Conservation (phyloP, 495 filamentous ascomycete species). For the Astrothelium subdiscretum region DNA sequence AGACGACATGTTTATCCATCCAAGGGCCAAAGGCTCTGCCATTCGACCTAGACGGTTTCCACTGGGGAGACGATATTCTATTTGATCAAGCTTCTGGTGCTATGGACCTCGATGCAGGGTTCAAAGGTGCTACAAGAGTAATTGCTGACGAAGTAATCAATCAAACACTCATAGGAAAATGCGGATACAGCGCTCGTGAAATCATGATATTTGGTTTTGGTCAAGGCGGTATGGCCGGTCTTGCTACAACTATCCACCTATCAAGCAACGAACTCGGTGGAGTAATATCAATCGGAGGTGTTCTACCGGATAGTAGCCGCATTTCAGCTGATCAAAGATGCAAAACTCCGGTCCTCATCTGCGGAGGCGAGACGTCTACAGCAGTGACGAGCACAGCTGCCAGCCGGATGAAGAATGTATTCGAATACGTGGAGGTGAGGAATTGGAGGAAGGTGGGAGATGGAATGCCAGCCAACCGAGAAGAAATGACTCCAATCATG, state of each 20-base stretch:
- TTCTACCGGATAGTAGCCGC: constrained; percentile 39
- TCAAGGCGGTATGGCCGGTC: constrained; percentile 72
- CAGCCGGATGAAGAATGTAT: constrained; percentile 50
- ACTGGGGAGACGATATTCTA: constrained; percentile 86
- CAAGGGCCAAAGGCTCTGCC: constrained; percentile 65
- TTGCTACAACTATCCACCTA: constrained; percentile 37
- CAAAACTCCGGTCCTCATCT: constrained; percentile 63
- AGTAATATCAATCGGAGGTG: constrained; percentile 66
- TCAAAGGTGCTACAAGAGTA: constrained; percentile 40
- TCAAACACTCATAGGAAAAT: constrained; percentile 49
- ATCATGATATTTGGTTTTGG: constrained; percentile 76
- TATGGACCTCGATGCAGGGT: constrained; percentile 72
- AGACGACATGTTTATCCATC: constrained; percentile 65
- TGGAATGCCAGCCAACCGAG: constrained; percentile 67
- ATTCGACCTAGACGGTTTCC: constrained; percentile 62
- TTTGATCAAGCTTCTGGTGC: constrained; percentile 51
- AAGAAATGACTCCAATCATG: constrained; percentile 92
- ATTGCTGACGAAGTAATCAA: constrained; percentile 48
- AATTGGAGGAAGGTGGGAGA: constrained; percentile 67
- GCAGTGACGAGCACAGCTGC: constrained; percentile 52
- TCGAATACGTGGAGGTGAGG: constrained; percentile 60
- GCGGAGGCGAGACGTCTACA: constrained; percentile 52
- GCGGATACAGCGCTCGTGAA: constrained; percentile 56
- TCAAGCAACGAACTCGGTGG: constrained; percentile 37
- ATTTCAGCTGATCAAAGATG: constrained; percentile 38